These are phyloP conservation scores for Oryza australiensis DNA, from an alignment of 176 grass and related monocot genomes.

Conservation along the genomic window DNA sequence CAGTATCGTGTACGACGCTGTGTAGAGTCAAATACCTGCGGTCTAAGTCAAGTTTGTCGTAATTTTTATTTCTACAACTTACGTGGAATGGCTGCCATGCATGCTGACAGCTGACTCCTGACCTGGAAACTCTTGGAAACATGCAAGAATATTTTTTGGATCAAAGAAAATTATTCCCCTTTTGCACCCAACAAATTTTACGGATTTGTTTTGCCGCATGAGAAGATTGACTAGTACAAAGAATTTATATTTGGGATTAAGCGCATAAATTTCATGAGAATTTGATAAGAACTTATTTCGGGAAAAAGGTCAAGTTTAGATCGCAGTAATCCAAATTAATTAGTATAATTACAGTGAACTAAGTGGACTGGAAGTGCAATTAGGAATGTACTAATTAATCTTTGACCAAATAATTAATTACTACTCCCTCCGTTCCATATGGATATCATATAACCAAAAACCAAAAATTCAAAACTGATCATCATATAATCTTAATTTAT, in stretches of 20 bases:
- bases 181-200: background rate
- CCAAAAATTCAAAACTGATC: too few species aligned
- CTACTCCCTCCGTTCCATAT: too few species aligned
- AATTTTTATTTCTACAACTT: background rate
- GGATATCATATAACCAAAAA: too few species aligned
- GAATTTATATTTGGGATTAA: background rate
- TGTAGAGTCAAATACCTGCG: background rate
- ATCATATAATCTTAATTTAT: too few species aligned
- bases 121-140: background rate
- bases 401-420: background rate
- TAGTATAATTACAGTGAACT: background rate
- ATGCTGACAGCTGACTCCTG: conserved; percentile 28
- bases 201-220: background rate
- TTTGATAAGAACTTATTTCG: too few species aligned
- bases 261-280: too few species aligned
- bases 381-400: background rate
- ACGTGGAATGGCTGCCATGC: conserved; percentile 6
- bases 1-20: background rate
- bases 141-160: background rate
- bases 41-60: conserved; percentile 19
- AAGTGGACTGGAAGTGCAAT: background rate
- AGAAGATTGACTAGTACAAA: background rate
- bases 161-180: background rate
- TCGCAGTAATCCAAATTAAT: background rate
- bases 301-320: too few species aligned